phyloP scores from a whole-genome alignment of 2,329 filamentous ascomycete genomes.

The Myriangium duriaei region DNA sequence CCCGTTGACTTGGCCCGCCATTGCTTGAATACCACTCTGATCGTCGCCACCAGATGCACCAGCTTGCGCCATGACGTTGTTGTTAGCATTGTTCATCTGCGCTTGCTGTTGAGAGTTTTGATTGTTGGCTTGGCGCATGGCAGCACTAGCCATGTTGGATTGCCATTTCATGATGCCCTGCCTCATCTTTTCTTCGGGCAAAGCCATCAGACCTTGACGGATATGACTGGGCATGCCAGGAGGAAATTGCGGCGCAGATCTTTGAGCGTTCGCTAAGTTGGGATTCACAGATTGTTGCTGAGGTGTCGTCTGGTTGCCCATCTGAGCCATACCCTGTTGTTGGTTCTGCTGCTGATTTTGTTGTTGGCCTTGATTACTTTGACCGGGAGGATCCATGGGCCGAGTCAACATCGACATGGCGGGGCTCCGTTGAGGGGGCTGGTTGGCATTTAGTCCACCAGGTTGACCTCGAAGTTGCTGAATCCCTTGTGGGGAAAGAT shows the following conservation, averaged over 20 bases:
- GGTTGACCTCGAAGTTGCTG: slow-evolving; percentile 33
- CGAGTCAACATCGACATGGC: slow-evolving; percentile 38
- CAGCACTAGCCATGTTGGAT: background rate
- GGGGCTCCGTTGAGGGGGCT: slow-evolving; percentile 30
- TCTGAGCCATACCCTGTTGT: slow-evolving; percentile 13
- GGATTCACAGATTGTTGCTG: slow-evolving; percentile 10
- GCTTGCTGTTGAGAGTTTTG: slow-evolving; percentile 10
- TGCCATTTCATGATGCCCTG: slow-evolving; percentile 4
- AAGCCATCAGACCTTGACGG: slow-evolving; percentile 5
- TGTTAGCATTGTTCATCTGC: slow-evolving; percentile 9
- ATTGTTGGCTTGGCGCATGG: slow-evolving; percentile 3
- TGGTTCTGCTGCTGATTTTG: slow-evolving; percentile 21
- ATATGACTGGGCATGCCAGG: slow-evolving; percentile 9
- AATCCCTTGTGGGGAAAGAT: slow-evolving; percentile 32
- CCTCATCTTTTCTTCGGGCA: slow-evolving; percentile 7
- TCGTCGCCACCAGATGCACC: background rate
- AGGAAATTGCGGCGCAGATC: slow-evolving; percentile 7
- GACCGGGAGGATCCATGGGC: slow-evolving; percentile 34
- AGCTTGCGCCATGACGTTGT: background rate
- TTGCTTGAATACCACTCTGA: background rate
- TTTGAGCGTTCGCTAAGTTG: slow-evolving; percentile 9
- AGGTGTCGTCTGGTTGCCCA: slow-evolving; percentile 3
- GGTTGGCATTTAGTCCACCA: slow-evolving; percentile 31
- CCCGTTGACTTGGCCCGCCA: background rate
- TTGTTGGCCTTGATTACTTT: slow-evolving; percentile 20